These are phyloP conservation scores for Scenedesmus sp. DNA, from an alignment of 163 green algal genomes.

Conservation along the genomic window DNA sequence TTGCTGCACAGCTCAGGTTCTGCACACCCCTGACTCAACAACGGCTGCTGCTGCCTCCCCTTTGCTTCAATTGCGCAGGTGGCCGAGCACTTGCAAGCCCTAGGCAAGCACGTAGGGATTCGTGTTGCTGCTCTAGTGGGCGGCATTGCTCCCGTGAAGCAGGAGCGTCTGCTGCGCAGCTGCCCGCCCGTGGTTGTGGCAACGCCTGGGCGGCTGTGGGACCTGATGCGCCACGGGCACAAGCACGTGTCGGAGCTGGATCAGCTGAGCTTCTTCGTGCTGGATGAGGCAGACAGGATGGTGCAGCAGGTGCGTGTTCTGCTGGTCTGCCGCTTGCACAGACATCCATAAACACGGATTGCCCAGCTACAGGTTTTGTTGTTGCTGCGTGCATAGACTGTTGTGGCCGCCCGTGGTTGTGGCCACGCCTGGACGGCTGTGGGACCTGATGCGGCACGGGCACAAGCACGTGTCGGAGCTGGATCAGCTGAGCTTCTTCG, in stretches of 20 bases:
- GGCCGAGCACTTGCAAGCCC: conserved; percentile 77
- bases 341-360: not conserved
- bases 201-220: conserved; percentile 95
- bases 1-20: not conserved
- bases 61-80: conserved; percentile 68
- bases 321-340: too few species aligned
- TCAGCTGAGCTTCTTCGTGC: conserved; percentile 88
- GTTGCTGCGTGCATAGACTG: not conserved
- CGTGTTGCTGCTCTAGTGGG: conserved; percentile 93
- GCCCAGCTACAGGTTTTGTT: not conserved
- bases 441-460: conserved; percentile 82
- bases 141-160: conserved; percentile 91
- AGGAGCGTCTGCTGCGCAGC: conserved; percentile 85
- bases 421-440: conserved; percentile 94
- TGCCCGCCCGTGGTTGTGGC: conserved; percentile 92
- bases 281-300: conserved; percentile 98
- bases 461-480: conserved; percentile 81
- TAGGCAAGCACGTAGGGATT: conserved; percentile 79
- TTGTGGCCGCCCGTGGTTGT: conserved; percentile 82
- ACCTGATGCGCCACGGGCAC: conserved; percentile 78
- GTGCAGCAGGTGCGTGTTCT: conserved; percentile 74
- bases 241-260: conserved; percentile 80
- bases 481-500: conserved; percentile 84
- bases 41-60: not conserved
- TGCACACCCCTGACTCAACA: not conserved